Evolutionary conservation across 345 rosid species (phyloP).

Genomic region (Populus euphratica): DNA sequence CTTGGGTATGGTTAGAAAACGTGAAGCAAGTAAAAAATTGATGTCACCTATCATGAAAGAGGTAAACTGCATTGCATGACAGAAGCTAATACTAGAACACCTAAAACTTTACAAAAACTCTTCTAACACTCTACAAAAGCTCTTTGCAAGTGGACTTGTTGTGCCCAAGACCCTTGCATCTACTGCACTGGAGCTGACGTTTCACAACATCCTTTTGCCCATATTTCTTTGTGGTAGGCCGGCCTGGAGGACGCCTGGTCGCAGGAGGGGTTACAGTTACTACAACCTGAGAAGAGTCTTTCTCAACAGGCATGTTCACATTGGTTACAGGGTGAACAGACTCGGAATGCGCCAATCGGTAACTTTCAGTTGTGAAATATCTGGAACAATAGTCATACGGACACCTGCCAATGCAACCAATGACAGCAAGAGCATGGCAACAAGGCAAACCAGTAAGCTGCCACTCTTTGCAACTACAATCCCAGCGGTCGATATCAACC

Average conservation of each 20-base stretch:
- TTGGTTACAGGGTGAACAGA: constrained; percentile 63
- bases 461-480: constrained; percentile 88
- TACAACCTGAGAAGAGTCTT: constrained; percentile 42
- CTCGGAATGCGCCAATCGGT: constrained; percentile 64
- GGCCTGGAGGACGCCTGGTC: constrained; percentile 75
- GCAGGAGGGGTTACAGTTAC: constrained; percentile 89
- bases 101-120: constrained; percentile 19
- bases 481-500: constrained; percentile 69
- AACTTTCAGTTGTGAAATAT: constrained; percentile 65
- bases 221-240: constrained; percentile 67
- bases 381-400: constrained; percentile 73
- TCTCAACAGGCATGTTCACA: constrained; percentile 41
- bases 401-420: constrained; percentile 48
- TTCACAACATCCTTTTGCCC: constrained; percentile 62
- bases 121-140: constrained; percentile 36
- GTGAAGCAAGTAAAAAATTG: neutral
- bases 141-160: constrained; percentile 97
- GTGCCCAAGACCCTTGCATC: constrained; percentile 96
- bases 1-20: neutral
- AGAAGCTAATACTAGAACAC: constrained; percentile 23
- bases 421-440: constrained; percentile 67
- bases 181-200: constrained; percentile 93
- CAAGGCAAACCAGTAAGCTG: constrained; percentile 84
- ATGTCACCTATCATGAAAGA: neutral
- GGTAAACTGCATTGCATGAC: neutral